Evolutionary conservation across 2,329 filamentous ascomycete species (phyloP).

Genomic region (Kalmusia sp.): DNA sequence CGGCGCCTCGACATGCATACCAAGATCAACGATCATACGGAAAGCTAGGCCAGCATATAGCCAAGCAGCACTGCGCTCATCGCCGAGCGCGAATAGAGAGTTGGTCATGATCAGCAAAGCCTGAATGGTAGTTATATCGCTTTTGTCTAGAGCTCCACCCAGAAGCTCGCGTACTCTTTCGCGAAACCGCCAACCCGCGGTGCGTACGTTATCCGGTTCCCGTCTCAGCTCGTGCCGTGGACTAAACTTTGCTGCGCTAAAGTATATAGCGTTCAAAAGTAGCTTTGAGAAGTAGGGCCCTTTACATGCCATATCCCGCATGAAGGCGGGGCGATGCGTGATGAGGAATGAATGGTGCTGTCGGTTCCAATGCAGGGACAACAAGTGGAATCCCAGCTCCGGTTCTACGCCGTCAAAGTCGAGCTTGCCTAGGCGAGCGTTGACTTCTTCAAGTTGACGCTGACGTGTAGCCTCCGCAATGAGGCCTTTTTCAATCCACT

Average conservation of each 20-base stretch:
- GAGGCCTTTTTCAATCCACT: constrained; percentile 55
- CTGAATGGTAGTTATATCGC: constrained; percentile 62
- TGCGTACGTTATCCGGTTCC: constrained; percentile 55
- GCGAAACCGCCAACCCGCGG: constrained; percentile 58
- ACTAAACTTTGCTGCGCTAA: constrained; percentile 56
- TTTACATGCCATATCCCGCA: constrained; percentile 55
- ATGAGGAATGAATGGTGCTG: constrained; percentile 59
- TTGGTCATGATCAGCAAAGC: constrained; percentile 61
- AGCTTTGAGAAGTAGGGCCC: constrained; percentile 65
- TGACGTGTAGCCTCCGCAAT: constrained; percentile 58
- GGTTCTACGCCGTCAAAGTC: constrained; percentile 65
- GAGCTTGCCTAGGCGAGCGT: constrained; percentile 54
- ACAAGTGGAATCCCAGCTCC: constrained; percentile 59
- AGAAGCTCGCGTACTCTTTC: constrained; percentile 57
- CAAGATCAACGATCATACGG: constrained; percentile 62
- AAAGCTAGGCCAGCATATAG: constrained; percentile 65
- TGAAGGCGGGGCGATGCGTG: constrained; percentile 59
- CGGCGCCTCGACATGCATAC: constrained; percentile 55
- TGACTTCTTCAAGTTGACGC: constrained; percentile 59
- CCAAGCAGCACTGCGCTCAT: constrained; percentile 62
- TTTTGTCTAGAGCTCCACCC: constrained; percentile 54
- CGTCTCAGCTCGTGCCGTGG: constrained; percentile 54
- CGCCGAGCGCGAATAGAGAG: constrained; percentile 58
- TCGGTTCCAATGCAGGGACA: constrained; percentile 61
- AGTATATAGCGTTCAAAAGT: constrained; percentile 63